These are phyloP conservation scores for Ilex asprella DNA, from an alignment of 257 asterid genomes.

Conservation along the genomic window DNA sequence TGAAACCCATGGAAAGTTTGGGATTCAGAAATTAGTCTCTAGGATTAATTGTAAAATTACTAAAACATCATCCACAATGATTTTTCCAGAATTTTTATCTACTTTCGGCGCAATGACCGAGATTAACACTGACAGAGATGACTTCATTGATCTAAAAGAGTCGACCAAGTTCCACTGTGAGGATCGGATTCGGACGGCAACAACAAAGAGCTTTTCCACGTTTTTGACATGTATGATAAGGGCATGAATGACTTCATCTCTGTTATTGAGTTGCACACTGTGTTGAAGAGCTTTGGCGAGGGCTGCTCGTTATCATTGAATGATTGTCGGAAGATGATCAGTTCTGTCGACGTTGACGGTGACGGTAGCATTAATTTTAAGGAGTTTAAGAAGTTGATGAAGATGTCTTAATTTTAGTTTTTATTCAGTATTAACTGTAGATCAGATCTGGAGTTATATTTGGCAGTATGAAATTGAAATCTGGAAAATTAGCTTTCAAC, in stretches of 20 bases:
- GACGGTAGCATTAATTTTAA: constrained; percentile 84
- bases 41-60: too few relatives aligned
- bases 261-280: constrained; percentile 57
- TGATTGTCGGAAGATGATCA: constrained; percentile 73
- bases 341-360: constrained; percentile 77
- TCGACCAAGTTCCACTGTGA: constrained; percentile 51
- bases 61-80: too few relatives aligned
- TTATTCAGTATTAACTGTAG: too few relatives aligned
- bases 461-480: too few relatives aligned
- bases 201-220: constrained; percentile 63
- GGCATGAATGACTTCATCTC: constrained; percentile 80
- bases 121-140: constrained; percentile 80
- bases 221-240: constrained; percentile 69
- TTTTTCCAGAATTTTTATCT: too few relatives aligned
- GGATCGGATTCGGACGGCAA: constrained; percentile 23
- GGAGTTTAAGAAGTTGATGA: constrained; percentile 88
- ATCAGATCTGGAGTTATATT: too few relatives aligned
- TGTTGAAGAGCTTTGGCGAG: constrained; percentile 58
- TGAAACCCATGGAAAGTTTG: too few relatives aligned
- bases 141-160: constrained; percentile 71
- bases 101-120: constrained; percentile 46
- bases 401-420: constrained; percentile 17
- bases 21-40: too few relatives aligned
- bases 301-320: constrained; percentile 63
- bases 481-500: too few relatives aligned